Evolutionary conservation across 768 basidiomycete genomes (phyloP), one percentile per base, ranked within the genome.

Genomic region (Cystofilobasidium ferigula): DNA sequence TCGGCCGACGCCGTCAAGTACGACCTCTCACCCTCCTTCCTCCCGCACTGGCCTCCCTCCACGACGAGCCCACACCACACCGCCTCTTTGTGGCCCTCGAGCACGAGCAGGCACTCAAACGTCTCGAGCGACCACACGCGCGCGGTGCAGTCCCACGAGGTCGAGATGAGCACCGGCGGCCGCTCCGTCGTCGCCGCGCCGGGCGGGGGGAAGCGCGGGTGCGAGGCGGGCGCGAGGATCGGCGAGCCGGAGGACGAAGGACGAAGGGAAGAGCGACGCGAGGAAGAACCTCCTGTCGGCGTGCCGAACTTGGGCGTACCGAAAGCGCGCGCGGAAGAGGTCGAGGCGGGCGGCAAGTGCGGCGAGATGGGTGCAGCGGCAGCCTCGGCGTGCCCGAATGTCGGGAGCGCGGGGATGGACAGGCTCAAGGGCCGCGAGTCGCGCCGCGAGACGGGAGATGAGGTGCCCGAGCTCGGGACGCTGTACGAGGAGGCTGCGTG

Each of bases 121-220:
- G 47, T 40, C 22, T 59, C 9, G 28, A 35, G 24, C 8, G 51
- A 47, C 75, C 75, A 76, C 0, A 76, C 69, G 36, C 74, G 62
- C 8, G 75, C 75, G 1, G 75, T 73, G 40, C 69, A 69, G 61
- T 76, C 75, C 75, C 75, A 76, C 42, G 72, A 73, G 34, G 71
- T 73, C 32, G 74, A 74, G 24, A 76, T 72, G 22, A 76, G 63
- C 58, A 71, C 69, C 43, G 60, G 43, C 58, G 43, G 34, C 22
- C 58, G 40, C 54, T 69, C 2, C 57, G 30, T n/a, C n/a, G n/a
- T n/a, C n/a, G n/a, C 8, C 68, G 16, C 28, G 20, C 36, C 10
- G 0, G 45, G 22, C 2, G 61, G 34, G 3, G 43, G 47, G 56
- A 40, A 32, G 38, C 26, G 14, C 10, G 16, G 24, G 18, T 10